Percentiles rank a stretch among this genome's conserved stretches.
phyloP scores from a whole-genome alignment of 257 asterid genomes.

The Oldenlandia corymbosa region DNA sequence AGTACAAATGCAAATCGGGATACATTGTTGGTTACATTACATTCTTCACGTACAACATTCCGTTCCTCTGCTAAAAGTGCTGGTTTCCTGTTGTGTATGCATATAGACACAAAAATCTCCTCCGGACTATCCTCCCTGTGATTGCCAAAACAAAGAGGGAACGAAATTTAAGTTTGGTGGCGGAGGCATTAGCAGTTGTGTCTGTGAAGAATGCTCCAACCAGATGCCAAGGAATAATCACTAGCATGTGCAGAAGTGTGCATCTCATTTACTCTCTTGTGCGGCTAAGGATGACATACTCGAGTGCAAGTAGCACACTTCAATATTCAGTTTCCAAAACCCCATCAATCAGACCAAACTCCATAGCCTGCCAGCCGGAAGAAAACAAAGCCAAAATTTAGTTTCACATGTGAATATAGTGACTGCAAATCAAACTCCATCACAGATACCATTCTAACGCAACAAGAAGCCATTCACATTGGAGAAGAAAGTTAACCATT shows the following conservation, averaged over 20 bases:
- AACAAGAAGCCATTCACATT: not conserved
- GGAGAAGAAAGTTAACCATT: not conserved
- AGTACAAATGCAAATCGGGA: too few relatives aligned
- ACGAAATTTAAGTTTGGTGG: not conserved
- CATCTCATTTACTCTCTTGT: too few relatives aligned
- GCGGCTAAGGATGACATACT: too few relatives aligned
- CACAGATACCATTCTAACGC: not conserved
- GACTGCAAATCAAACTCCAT: not conserved
- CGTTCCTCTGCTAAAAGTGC: not conserved
- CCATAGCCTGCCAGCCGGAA: slow-evolving; percentile 60
- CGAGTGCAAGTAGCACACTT: slow-evolving; percentile 8
- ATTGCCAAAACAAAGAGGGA: not conserved
- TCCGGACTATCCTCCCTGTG: not conserved
- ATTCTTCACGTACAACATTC: not conserved
- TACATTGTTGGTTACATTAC: not conserved
- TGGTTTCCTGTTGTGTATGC: not conserved
- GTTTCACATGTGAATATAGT: slow-evolving; percentile 3
- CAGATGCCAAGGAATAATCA: slow-evolving; percentile 1
- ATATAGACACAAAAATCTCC: not conserved
- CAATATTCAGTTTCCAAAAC: slow-evolving; percentile 78
- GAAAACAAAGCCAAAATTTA: slow-evolving; percentile 1
- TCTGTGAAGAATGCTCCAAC: not conserved
- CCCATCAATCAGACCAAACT: slow-evolving; percentile 91
- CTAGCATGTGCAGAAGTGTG: too few relatives aligned
- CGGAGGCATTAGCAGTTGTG: too few relatives aligned